These are phyloP conservation scores for Grosmannia serpens DNA, from an alignment of 2,329 filamentous ascomycete species.

Conservation along the genomic window DNA sequence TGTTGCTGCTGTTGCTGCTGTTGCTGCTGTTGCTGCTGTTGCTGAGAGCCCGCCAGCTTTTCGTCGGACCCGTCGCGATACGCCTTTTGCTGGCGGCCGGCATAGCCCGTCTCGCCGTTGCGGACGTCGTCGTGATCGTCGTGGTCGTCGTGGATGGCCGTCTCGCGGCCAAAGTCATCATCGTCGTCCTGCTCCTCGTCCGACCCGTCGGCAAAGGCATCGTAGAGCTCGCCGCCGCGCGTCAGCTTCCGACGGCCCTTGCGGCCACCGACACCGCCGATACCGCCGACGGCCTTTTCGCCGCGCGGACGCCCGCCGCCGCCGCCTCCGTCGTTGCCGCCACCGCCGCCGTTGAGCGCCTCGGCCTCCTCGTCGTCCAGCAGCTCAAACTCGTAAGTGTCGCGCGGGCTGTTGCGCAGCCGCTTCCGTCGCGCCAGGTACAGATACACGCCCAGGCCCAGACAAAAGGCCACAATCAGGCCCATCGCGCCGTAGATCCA, in stretches of 20 bases:
- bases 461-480: conserved; percentile 79
- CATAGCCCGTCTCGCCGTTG: conserved; percentile 28
- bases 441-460: conserved; percentile 69
- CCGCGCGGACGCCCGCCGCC: not conserved
- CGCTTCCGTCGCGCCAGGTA: conserved; percentile 68
- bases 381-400: conserved; percentile 90
- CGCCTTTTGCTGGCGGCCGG: not conserved
- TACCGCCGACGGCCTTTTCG: conserved; percentile 24
- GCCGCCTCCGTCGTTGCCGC: not conserved
- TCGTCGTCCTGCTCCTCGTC: conserved; percentile 57
- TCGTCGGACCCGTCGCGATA: conserved; percentile 19
- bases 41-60: not conserved
- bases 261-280: conserved; percentile 21
- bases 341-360: conserved; percentile 30
- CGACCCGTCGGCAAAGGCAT: conserved; percentile 86
- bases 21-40: not conserved
- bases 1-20: not conserved
- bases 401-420: conserved; percentile 60
- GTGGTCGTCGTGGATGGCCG: conserved; percentile 16
- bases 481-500: conserved; percentile 86
- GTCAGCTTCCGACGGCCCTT: conserved; percentile 33
- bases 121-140: conserved; percentile 51
- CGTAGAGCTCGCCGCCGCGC: conserved; percentile 83
- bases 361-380: conserved; percentile 70
- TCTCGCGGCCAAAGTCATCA: too few species aligned